These are phyloP conservation scores for Phaffia tasmanica DNA, from an alignment of 768 basidiomycete species.

Conservation along the genomic window DNA sequence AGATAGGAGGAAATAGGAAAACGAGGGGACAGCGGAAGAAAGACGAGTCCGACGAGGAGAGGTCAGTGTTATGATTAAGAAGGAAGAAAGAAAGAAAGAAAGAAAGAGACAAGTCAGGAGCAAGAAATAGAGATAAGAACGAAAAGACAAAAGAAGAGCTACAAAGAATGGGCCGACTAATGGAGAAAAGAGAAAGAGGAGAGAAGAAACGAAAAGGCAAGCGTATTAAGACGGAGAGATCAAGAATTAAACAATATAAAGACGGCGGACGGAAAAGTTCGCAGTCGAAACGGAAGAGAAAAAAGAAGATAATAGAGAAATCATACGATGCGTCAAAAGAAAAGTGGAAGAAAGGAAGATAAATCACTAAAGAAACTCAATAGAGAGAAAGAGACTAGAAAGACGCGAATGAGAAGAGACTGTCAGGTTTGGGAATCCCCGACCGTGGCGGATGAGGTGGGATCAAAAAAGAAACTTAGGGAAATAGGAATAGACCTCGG, in stretches of 20 bases:
- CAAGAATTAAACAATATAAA: not conserved
- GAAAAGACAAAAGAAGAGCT: slow-evolving; percentile 19
- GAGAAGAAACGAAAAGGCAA: not conserved
- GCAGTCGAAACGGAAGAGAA: not conserved
- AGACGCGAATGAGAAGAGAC: too few species aligned
- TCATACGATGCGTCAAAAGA: not conserved
- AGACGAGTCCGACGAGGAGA: slow-evolving; percentile 4
- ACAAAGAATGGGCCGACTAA: not conserved
- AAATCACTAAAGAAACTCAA: not conserved
- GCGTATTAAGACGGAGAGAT: not conserved
- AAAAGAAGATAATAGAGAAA: not conserved
- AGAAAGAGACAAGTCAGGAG: not conserved
- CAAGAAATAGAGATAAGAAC: slow-evolving; percentile 11
- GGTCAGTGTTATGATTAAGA: slow-evolving; percentile 12
- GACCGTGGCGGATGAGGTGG: not conserved
- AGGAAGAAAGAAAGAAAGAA: slow-evolving; percentile 17
- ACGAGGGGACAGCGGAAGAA: slow-evolving; percentile 2
- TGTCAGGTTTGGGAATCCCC: not conserved
- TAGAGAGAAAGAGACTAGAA: not conserved
- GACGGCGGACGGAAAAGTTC: not conserved
- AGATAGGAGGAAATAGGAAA: too few species aligned
- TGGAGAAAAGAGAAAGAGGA: not conserved
- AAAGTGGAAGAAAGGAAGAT: not conserved
- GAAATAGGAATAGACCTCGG: not conserved
- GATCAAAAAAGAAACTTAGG: not conserved